Base-by-base conservation (phyloP, 225 moss, liverwort and hornwort species). In the Takakia lepidozioides region DNA sequence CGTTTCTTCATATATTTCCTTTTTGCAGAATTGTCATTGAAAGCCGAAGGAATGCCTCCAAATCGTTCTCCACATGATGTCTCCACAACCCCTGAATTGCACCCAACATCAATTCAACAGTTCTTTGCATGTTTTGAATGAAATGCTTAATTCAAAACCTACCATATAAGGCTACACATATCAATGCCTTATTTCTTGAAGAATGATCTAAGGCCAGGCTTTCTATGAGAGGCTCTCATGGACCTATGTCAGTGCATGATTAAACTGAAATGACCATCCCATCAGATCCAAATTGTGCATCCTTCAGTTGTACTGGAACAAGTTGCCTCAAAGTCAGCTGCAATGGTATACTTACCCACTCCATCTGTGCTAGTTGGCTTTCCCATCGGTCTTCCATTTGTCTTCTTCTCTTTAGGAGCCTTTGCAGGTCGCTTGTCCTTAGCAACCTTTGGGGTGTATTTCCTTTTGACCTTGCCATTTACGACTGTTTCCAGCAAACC, bases 381-480 rank as follows among this genome's bases (percentile, higher is more conserved):
- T 34, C 62, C 16, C 52, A 19, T 38, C 60, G 52, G 40, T 39
- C 29, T 42, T 27, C 48, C 13, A 14, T 29, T 2, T 15, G 48
- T 49, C 48, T 49, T 78, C 38, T 73, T 46, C 25, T 46, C 21
- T 46, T 46, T 32, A 32, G 63, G 48, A 14, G 66, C 63, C 29
- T 67, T 80, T 57, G 63, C 67, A 27, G 50, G 42, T 0, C 80
- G 70, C 36, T 80, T 80, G 39, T 80, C 80, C 57, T 80, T 80
- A 0, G 74, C 74, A 28, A 80, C 80, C 14, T 70, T 67, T 1
- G 80, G 80, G 21, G 70, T 74, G 35, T 74, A 80, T 57, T 80
- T 80, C 55, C 74, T 80, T 18, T 70, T 63, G 15, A 59, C 43
- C 42, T 74, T 63, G 15, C 59, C 43, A 40, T 70, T 80, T 1